Conservation (phyloP, 2,329 filamentous ascomycete species). For the Blastomyces parvus region DNA sequence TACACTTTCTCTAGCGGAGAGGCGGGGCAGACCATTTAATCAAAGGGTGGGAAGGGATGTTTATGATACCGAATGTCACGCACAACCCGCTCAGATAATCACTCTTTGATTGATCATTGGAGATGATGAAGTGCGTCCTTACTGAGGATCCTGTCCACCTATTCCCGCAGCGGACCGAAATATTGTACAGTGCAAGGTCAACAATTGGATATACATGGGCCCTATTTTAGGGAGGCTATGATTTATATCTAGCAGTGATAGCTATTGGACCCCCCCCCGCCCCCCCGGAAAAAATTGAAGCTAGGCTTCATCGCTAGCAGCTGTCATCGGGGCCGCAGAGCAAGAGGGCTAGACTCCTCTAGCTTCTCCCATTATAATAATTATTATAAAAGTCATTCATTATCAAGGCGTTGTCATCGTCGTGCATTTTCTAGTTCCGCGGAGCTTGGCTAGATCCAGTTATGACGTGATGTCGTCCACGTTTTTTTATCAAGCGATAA, state of each 20-base stretch:
- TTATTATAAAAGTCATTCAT: neutral
- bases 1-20: too few species aligned
- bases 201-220: neutral
- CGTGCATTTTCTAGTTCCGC: neutral
- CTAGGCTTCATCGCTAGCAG: neutral
- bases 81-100: too few species aligned
- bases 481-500: neutral
- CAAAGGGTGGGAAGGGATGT: too few species aligned
- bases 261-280: neutral
- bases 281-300: neutral
- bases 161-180: neutral
- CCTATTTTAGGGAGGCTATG: neutral
- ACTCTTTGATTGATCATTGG: neutral
- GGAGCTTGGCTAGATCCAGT: neutral
- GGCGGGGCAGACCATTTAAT: too few species aligned
- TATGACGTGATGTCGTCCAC: neutral
- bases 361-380: neutral
- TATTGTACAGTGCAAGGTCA: neutral
- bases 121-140: neutral
- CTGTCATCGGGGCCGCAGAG: neutral
- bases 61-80: too few species aligned
- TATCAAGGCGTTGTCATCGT: neutral
- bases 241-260: too few species aligned
- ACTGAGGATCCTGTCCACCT: neutral
- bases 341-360: neutral